Base-by-base conservation (phyloP, 2,329 filamentous ascomycete species). In the Raffaelea ambrosiae region DNA sequence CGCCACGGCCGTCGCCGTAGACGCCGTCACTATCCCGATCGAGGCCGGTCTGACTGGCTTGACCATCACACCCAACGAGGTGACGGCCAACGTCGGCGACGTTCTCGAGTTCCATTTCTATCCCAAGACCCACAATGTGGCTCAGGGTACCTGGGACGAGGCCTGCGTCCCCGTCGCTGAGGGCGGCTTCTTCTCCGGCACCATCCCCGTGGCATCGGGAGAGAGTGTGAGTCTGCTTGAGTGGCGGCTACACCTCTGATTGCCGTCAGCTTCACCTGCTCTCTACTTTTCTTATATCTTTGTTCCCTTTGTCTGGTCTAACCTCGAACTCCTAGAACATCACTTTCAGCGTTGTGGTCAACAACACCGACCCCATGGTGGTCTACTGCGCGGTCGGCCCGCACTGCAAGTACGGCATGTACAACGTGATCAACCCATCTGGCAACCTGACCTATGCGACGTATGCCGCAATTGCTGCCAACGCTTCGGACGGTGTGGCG, bases 21-120 rank as follows among this genome's bases (percentile, higher is more conserved):
- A 51, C 43, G 47, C 51, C 35, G 35, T 38, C 16, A 53, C 49
- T 18, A 55, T 62, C 36, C 63, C 63, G 21, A 59, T 74, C 44
- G 59, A 68, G 49, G 69, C 71, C 16, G 67, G 68, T 47, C 62
- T 66, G 43, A 62, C 63, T 20, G 64, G 62, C 4, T 55, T 73
- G 21, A 59, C 55, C 26, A 76, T 74, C 58, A 61, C 54, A 11
- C 74, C 74, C 3, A 61, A 67, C 48, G 65, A 63, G 35, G 51
- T 74, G 46, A 61, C 59, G n/a, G 72, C 73, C 16, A 55, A 61
- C 22, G 50, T 64, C 3, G 74, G 74, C 48, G 72, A 73, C 51
- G 63, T 69, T 42, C 63, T 78, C 43, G 70, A 74, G 54, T 77
- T 76, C 61, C 70, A 74, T 54, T 77, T 76, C 59, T 66, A 68